Base-by-base conservation (phyloP, 257 asterid genomes). In the Misopates orontium region DNA sequence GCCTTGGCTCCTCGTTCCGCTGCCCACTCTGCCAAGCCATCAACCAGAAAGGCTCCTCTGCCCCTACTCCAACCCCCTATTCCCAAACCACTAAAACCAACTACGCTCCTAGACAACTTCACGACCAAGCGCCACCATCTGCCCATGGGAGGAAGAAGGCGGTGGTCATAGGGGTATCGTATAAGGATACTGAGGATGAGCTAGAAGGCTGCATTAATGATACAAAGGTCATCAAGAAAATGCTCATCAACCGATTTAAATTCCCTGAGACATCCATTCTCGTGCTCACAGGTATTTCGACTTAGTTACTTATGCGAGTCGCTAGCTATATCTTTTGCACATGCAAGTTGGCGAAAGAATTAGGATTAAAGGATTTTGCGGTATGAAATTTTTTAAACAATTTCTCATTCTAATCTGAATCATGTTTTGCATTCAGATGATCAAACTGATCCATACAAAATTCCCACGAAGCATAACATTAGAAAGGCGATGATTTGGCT, bases 401-500 rank as follows among this genome's bases (percentile, higher is more conserved):
- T 16, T 58, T 36, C 11, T 42, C 18, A 36, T 36, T 44, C 50
- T 67, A 70, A 77, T 65, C 56, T 60, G 25, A 42, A 60, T 48
- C 59, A 20, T 66, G 13, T 20, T 8, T 62, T 68, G 79, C 67
- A 73, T 67, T 31, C 96, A 94, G 99, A 94, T 16, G 97, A 88
- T 70, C 97, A 86, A 72, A 83, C 67, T 13, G 97, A 88, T 82
- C 99, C 89, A 1, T 53, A 78, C 73, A 85, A 69, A 72, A 85
- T 85, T 20, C 99, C 99, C 0, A 90, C 97, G 3, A 94, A 87
- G 28, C 88, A 85, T 80, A 94, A 94, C 83, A 88, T 94, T 12
- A 79, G 91, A 78, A 82, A 82, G 97, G 99, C 97, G 0, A 86
- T 94, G 95, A 66, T 66, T 79, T 90, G 99, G 97, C 93, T 90